Base-by-base conservation (phyloP, 495 filamentous ascomycete species). In the Xylaria telfairii region DNA sequence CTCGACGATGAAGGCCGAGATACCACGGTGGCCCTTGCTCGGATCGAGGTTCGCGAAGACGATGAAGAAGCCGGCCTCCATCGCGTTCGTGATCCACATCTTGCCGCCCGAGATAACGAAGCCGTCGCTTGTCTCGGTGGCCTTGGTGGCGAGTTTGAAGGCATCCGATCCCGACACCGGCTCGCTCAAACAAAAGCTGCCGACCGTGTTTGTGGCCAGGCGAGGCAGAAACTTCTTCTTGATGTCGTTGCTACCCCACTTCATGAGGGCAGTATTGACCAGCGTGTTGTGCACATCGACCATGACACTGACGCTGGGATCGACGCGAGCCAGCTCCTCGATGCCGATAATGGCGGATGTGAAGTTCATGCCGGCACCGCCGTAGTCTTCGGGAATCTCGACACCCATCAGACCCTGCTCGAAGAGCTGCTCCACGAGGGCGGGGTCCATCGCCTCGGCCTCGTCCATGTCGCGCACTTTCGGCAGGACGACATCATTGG, bases 31-130 rank as follows among this genome's bases (percentile, higher is more conserved):
- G 15, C 92, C 94, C 79, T 93, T 91, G 80, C 87, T 90, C 4
- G 91, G 93, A 77, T 97, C 89, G 5, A 98, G 82, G 82, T 97
- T 98, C 78, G 96, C 96, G 75, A 99, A 99, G 37, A 98, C 96
- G 77, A 99, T 95, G 85, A 97, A 99, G 82, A 98, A 91, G 53
- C 90, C 92, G 4, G 95, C 90, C 84, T 99, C 96, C 83, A 94
- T 90, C 63, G 91, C 89, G 83, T 98, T 99, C 70, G 96, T 98
- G 81, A 99, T 99, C 96, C 96, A 99, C 95, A 98, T 98, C 87
- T 99, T 99, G 78, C 87, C 89, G 61, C 96, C 96, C 65, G 89
- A 92, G 78, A 99, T 91, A 80, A 87, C 91, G 82, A 93, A 98
- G 21, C 94, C 93, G 71, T 90, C 88, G 24, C 82, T 84, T n/a